Conservation (phyloP, 768 basidiomycete genomes). For the Lactifluus pinguis region DNA sequence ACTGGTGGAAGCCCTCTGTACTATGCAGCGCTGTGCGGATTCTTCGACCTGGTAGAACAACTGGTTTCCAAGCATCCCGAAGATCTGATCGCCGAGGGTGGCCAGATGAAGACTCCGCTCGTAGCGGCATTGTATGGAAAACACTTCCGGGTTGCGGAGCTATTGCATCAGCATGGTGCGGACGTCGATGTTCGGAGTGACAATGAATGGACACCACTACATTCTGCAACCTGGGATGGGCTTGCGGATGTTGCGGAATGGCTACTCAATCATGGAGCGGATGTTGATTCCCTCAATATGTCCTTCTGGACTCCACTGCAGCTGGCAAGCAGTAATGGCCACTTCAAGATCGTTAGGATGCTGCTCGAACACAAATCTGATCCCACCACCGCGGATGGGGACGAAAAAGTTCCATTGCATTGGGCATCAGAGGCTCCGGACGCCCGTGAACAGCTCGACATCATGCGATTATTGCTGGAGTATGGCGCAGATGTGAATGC, state of each 20-base stretch:
- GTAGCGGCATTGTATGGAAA: background rate
- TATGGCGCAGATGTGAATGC: background rate
- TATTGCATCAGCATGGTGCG: background rate
- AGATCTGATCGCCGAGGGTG: background rate
- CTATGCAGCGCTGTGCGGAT: background rate
- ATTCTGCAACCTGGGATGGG: background rate
- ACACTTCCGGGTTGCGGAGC: background rate
- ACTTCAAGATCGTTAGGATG: background rate
- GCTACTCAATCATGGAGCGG: background rate
- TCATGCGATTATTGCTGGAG: background rate
- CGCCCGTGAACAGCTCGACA: background rate
- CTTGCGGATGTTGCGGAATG: background rate
- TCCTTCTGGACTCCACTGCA: background rate
- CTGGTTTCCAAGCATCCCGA: background rate
- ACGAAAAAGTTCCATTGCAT: background rate
- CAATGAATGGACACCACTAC: rapidly evolving
- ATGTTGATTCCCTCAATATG: too few relatives aligned
- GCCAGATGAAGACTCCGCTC: background rate
- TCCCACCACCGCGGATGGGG: background rate
- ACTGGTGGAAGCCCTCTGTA: background rate
- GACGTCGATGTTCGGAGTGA: background rate
- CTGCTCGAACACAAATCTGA: background rate
- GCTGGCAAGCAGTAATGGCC: background rate
- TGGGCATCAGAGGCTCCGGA: background rate
- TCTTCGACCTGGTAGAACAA: background rate